Base-by-base conservation (phyloP, 345 rosid species). In the Boechera stricta region DNA sequence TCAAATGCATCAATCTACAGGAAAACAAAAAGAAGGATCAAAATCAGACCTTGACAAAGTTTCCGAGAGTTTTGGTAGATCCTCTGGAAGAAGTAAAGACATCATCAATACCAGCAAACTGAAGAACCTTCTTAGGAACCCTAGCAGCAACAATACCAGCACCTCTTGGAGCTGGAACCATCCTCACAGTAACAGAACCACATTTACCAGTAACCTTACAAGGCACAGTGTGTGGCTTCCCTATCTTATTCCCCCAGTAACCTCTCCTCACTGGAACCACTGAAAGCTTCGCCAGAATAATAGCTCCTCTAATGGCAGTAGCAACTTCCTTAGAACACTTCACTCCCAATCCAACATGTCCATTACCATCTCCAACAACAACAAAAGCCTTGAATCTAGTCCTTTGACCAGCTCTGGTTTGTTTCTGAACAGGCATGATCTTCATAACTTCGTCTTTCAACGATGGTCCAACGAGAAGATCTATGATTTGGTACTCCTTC, bases 401-500 rank as follows among this genome's bases (percentile, higher is more conserved):
- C 9, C 96, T 67, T 69, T 88, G 93, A 0, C 93, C 93, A 42
- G 92, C 95, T 13, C 95, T 82, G 4, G 92, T 90, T 71, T 91
- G 95, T 35, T 91, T 90, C 89, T 90, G 97, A 16, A 90, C 93
- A 0, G 97, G 93, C 77, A 87, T 87, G 76, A 90, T 92, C 77
- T 90, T 90, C 98, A 92, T 90, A 21, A 92, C 98, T 79, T 92
- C 96, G 7, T 92, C 98, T 77, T 90, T 92, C 70, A 92, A 73
- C 6, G 86, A 66, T 0, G 89, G 88, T 6, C 90, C 93, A 3
- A 86, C 82, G 2, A 92, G 87, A 6, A 74, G 75, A 82, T 90
- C 97, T 6, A 92, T 54, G 78, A 92, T 92, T 55, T 92, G 96
- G 65, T 86, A 62, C 84, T 92, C 97, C 79, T 92, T 92, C 66